Conservation (phyloP, 371 early-diverging fungal species). For the Mucor irregularis region DNA sequence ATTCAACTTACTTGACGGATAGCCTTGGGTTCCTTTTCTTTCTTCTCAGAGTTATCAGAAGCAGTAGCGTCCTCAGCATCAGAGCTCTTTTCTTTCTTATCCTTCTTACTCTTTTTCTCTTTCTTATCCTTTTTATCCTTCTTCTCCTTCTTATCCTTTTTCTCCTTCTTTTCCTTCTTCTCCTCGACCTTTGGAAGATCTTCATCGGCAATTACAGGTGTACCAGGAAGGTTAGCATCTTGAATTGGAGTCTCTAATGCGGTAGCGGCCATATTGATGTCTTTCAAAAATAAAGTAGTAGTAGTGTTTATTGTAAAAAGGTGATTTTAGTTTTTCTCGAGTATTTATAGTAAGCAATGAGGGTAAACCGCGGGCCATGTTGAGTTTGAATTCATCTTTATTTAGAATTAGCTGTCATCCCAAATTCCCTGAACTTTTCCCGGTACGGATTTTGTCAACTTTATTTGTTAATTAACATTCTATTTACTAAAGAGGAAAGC, state of each 20-base stretch:
- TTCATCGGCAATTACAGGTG: constrained; percentile 8
- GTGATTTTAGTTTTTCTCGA: not conserved
- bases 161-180: constrained; percentile 8
- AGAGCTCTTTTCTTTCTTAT: constrained; percentile 28
- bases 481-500: no score
- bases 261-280: constrained; percentile 5
- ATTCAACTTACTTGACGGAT: constrained; percentile 20
- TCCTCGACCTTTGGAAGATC: not conserved
- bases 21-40: constrained; percentile 7
- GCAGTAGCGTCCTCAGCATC: constrained; percentile 31
- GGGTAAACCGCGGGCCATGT: constrained; percentile 1
- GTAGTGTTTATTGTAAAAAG: no score
- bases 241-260: constrained; percentile 8
- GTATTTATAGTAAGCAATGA: not conserved
- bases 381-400: not conserved
- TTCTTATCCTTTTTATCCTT: constrained; percentile 30
- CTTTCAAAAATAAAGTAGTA: not conserved
- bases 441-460: no score
- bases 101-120: constrained; percentile 14
- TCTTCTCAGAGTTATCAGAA: constrained; percentile 22
- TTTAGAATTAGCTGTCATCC: no score
- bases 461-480: no score
- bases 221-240: constrained; percentile 1
- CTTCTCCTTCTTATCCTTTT: constrained; percentile 23
- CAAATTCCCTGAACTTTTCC: no score